Evolutionary conservation across 768 basidiomycete species (phyloP).

Genomic region (Phallus indusiatus): DNA sequence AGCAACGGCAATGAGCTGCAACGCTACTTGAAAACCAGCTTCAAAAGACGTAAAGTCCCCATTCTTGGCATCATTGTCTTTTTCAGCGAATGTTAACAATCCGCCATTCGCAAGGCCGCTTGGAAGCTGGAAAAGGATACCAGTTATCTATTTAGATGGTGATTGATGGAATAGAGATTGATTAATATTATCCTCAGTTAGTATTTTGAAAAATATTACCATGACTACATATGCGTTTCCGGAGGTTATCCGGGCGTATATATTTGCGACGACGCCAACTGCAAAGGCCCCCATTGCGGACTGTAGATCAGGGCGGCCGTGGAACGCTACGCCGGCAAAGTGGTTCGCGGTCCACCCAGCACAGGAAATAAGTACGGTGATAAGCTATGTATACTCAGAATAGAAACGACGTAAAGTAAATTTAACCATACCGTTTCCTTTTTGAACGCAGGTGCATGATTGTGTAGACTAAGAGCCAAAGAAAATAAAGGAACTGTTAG

Average conservation of each 20-base stretch:
- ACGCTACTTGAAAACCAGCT: neutral
- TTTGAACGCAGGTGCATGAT: constrained; percentile 48
- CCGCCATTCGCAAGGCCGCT: constrained; percentile 2
- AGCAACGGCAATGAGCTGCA: neutral
- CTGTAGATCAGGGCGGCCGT: constrained; percentile 75
- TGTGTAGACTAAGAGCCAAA: constrained; percentile 54
- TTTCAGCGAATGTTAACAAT: neutral
- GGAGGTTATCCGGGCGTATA: constrained; percentile 73
- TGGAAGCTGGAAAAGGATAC: neutral
- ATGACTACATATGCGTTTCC: constrained; percentile 87
- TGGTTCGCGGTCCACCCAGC: constrained; percentile 47
- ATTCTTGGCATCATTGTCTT: neutral
- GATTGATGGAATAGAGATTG: constrained; percentile 14
- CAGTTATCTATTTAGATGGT: neutral
- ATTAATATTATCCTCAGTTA: constrained; percentile 82
- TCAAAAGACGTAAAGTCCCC: neutral
- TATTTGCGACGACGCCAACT: constrained; percentile 67
- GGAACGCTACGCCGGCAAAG: constrained; percentile 65
- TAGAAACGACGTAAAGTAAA: neutral
- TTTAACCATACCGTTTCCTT: constrained; percentile 41
- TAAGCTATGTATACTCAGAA: constrained; percentile 19
- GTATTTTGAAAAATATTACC: constrained; percentile 81
- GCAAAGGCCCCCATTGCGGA: constrained; percentile 81
- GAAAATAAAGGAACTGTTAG: constrained; percentile 64
- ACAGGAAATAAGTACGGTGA: constrained; percentile 51